These are phyloP conservation scores for Cucurbita argyrosperma DNA, from an alignment of 306 rosid genomes.

Conservation along the genomic window DNA sequence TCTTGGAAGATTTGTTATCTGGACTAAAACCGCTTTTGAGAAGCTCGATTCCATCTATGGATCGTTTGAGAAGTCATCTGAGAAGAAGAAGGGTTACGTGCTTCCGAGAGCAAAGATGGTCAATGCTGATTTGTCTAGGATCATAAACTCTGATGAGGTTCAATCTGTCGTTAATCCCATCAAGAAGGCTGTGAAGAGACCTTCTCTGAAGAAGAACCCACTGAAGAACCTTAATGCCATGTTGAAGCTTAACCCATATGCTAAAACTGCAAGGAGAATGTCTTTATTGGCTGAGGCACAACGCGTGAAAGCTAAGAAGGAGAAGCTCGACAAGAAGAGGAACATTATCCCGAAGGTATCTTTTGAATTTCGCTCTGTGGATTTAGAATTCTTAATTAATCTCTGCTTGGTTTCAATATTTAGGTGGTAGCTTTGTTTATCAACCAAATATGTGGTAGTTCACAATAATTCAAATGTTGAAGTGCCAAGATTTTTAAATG, in stretches of 20 bases:
- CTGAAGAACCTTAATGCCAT: constrained; percentile 56
- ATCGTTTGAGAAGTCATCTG: constrained; percentile 50
- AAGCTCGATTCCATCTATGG: constrained; percentile 76
- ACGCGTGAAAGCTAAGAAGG: constrained; percentile 62
- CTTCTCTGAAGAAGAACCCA: constrained; percentile 67
- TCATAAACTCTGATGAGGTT: constrained; percentile 79
- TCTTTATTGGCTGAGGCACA: constrained; percentile 61
- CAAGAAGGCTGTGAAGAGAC: constrained; percentile 48
- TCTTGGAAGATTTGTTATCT: constrained; percentile 63
- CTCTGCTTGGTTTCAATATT: not conserved
- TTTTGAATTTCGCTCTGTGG: not conserved
- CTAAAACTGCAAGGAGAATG: constrained; percentile 72
- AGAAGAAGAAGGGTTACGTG: constrained; percentile 58
- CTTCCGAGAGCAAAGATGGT: constrained; percentile 71
- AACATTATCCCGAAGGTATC: constrained; percentile 44
- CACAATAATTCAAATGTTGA: not conserved
- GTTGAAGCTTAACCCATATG: constrained; percentile 68
- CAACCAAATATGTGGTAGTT: not conserved
- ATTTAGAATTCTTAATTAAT: too few species aligned
- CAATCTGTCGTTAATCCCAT: constrained; percentile 70
- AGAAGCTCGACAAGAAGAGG: constrained; percentile 78
- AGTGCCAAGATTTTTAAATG: not conserved
- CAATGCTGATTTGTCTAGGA: constrained; percentile 59
- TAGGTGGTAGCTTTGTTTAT: not conserved
- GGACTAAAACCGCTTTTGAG: constrained; percentile 89